Base-by-base conservation (phyloP, 2,329 filamentous ascomycete genomes). In the Microsporum audouinii region DNA sequence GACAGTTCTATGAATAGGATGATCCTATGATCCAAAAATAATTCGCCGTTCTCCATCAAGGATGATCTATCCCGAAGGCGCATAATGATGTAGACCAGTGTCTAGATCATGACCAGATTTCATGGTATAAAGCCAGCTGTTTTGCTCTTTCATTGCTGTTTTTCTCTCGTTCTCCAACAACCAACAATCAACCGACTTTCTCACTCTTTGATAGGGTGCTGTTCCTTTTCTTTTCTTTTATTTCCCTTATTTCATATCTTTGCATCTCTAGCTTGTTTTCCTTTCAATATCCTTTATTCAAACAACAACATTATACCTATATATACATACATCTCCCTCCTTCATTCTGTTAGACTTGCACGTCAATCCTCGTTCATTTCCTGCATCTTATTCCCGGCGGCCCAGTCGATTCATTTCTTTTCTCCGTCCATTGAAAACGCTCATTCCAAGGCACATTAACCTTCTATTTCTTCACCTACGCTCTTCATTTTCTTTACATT, bases 121-220 rank as follows among this genome's bases (percentile, higher is more conserved):
- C 12, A 12, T 12, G 33, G 36, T 55, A 55, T 55, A 55, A 55
- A 55, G 29, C 12, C 51, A 23, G 33, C 36, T 29, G 31, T 36
- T 55, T 34, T 55, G 14, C 33, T 36, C 51, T 55, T 55, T 55
- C 31, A n/a, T 55, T 55, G n/a, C 31, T 55, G 31, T 55, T 55
- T 55, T 55, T 31, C 51, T 55, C 51, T 38, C 29, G 6, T 34
- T 58, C 56, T 58, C 23, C 23, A 58, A 38, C 56, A 58, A 58
- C 29, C 56, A 38, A 36, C 56, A 23, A 41, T 58, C 38, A 41
- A 14, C 17, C 31, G 29, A 5, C 14, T 12, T 14, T 29, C 38
- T 17, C n/a, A 43, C 56, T 58, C 56, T 58, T 58, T 58, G 56
- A 58, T 43, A 58, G 56, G 45, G 56, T 43, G 12, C 10, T 58